A percentile compares a stretch with the other conserved stretches of the same genome.
phyloP scores from a whole-genome alignment of 768 basidiomycete species.

The Mycena galericulata region DNA sequence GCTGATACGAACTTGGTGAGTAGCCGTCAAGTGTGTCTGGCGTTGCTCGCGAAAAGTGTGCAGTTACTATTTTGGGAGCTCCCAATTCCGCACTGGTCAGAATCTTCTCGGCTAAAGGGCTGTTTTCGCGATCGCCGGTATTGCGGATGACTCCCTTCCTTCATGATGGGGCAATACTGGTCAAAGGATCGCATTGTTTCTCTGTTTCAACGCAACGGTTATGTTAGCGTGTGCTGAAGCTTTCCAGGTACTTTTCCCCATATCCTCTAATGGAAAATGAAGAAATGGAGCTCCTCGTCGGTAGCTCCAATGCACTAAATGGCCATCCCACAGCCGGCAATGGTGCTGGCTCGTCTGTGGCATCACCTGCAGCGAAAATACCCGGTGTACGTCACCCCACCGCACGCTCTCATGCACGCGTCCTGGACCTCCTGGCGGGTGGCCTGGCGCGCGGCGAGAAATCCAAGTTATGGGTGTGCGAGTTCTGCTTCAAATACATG shows the following conservation, averaged over 20 bases:
- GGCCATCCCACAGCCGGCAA: constrained; percentile 35
- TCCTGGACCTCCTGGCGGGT: constrained; percentile 78
- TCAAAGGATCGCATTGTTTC: too few species aligned
- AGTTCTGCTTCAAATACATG: constrained; percentile 98
- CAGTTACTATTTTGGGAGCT: not conserved
- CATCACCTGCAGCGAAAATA: constrained; percentile 51
- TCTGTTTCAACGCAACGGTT: not conserved
- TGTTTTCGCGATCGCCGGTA: too few species aligned
- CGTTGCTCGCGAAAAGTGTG: not conserved
- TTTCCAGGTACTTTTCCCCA: constrained; percentile 89
- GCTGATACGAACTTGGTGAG: constrained; percentile 91
- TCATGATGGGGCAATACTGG: too few species aligned
- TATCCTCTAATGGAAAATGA: constrained; percentile 85
- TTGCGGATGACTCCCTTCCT: too few species aligned
- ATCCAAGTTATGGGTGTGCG: constrained; percentile 83
- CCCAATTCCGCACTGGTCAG: not conserved
- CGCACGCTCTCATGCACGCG: constrained; percentile 74
- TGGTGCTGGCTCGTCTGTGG: constrained; percentile 31
- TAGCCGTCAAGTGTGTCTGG: constrained; percentile 28
- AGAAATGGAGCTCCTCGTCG: constrained; percentile 53
- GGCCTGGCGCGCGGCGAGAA: constrained; percentile 68
- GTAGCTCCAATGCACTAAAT: constrained; percentile 39
- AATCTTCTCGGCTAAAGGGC: not conserved
- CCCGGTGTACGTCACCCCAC: constrained; percentile 63
- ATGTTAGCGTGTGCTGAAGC: constrained; percentile 1